phyloP scores from a whole-genome alignment of 2,329 filamentous ascomycete species.

The Meredithiella fracta region DNA sequence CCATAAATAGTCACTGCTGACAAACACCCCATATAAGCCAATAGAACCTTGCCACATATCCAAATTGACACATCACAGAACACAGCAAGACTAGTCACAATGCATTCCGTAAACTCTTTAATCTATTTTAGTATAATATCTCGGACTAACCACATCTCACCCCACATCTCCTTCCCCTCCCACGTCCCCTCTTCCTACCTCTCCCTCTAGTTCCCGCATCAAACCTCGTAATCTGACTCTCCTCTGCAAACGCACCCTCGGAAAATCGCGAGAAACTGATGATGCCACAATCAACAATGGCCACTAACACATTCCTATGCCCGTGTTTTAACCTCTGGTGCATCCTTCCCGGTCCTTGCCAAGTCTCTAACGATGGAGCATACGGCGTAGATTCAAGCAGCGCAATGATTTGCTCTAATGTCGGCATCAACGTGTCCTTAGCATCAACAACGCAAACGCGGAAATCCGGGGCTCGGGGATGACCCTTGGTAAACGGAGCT shows the following conservation, averaged over 20 bases:
- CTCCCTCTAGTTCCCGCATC: conserved; percentile 20
- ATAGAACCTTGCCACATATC: not conserved
- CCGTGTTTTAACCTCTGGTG: conserved; percentile 75
- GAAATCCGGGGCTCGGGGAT: conserved; percentile 65
- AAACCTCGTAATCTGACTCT: conserved; percentile 51
- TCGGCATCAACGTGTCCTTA: conserved; percentile 53
- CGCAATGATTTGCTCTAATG: conserved; percentile 50
- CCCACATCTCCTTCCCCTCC: conserved; percentile 1
- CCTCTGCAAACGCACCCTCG: conserved; percentile 64
- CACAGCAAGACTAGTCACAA: not conserved
- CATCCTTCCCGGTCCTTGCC: conserved; percentile 31
- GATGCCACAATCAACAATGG: conserved; percentile 76
- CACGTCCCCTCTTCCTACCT: conserved; percentile 20
- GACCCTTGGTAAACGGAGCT: conserved; percentile 59
- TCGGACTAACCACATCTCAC: not conserved
- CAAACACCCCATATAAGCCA: not conserved
- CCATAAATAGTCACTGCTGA: not conserved
- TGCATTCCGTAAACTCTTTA: not conserved
- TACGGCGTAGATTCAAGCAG: conserved; percentile 58
- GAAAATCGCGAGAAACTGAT: conserved; percentile 73
- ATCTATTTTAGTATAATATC: not conserved
- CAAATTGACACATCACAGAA: not conserved
- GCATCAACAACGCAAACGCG: conserved; percentile 69
- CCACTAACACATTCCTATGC: conserved; percentile 66
- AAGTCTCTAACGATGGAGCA: conserved; percentile 19